Conservation (phyloP, 192 early-diverging fungal species). For the Backusella liffmaniae region DNA sequence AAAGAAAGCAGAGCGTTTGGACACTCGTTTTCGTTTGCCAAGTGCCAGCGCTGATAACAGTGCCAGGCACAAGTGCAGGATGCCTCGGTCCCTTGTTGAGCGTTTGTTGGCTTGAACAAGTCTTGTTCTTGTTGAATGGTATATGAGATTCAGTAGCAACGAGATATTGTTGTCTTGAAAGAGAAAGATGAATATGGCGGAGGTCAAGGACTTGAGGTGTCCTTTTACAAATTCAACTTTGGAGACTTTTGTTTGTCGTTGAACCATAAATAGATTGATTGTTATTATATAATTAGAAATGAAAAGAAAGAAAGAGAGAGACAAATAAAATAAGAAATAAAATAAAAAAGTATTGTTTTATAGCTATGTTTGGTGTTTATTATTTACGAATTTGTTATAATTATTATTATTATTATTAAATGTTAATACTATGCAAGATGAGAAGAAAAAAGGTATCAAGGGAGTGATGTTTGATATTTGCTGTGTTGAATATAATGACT, state of each 20-base stretch:
- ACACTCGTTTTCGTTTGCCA: not conserved
- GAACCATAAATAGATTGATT: not conserved
- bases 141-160: not conserved
- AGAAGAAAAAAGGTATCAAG: not conserved
- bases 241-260: not conserved
- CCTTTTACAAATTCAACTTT: not conserved
- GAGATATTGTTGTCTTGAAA: not conserved
- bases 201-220: not conserved
- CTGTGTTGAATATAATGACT: too few species aligned
- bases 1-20: not conserved
- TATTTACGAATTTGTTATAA: not conserved
- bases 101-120: not conserved
- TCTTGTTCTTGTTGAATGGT: not conserved
- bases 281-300: not conserved
- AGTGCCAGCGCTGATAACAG: constrained; percentile 2
- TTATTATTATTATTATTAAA: not conserved
- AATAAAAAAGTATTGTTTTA: not conserved
- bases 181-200: not conserved
- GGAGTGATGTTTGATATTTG: not conserved
- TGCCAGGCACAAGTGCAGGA: constrained; percentile 12
- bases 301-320: constrained; percentile 1
- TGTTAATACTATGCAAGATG: not conserved
- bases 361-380: not conserved
- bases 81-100: constrained; percentile 8
- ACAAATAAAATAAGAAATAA: not conserved